These are phyloP conservation scores for Nectriaceae sp. DNA, from an alignment of 2,329 filamentous ascomycete genomes.

Conservation along the genomic window DNA sequence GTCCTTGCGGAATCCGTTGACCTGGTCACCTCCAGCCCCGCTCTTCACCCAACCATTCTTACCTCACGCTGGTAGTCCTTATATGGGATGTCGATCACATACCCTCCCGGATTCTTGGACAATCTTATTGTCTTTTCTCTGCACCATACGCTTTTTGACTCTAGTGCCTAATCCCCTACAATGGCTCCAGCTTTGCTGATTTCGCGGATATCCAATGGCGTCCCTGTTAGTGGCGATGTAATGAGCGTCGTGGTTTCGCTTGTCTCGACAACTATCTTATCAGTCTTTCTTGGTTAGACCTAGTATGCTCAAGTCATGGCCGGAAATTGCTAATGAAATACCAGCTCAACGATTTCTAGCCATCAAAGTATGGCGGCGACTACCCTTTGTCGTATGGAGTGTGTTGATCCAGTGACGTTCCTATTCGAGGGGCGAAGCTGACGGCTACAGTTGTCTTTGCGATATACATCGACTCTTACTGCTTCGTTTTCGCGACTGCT, in stretches of 20 bases:
- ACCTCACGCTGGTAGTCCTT: too few species aligned
- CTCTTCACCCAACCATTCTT: too few species aligned
- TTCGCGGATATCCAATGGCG: conserved; percentile 1
- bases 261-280: conserved; percentile 35
- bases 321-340: conserved; percentile 7
- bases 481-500: conserved; percentile 60
- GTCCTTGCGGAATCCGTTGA: too few species aligned
- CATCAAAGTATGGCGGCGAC: conserved; percentile 41
- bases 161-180: neutral
- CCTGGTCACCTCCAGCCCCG: too few species aligned
- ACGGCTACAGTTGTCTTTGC: conserved; percentile 54
- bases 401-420: conserved; percentile 20
- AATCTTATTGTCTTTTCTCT: too few species aligned
- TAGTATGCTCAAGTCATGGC: neutral
- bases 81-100: too few species aligned
- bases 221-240: conserved; percentile 37
- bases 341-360: conserved; percentile 39
- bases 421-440: neutral
- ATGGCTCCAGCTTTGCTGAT: neutral
- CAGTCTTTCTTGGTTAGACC: conserved; percentile 38
- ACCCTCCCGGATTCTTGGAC: too few species aligned
- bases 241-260: conserved; percentile 39
- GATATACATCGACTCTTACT: conserved; percentile 61
- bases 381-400: conserved; percentile 48
- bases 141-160: too few species aligned